Evolutionary conservation across 148 eudicot genomes (phyloP), one percentile per base, ranked within the genome.

Genomic region (Persicaria tinctoria): DNA sequence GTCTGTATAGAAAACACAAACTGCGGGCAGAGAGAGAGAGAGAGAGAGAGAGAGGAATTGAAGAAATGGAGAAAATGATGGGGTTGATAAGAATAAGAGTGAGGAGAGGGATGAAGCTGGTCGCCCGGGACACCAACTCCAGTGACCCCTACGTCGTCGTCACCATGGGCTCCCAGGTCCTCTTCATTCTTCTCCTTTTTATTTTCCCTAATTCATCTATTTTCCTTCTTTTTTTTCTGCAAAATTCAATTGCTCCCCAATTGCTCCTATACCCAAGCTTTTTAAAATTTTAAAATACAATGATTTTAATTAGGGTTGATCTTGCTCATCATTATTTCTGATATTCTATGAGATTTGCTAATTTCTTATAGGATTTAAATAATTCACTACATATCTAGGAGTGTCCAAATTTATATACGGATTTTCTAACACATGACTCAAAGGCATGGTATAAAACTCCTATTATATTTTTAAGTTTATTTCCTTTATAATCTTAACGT

Each of bases 141-240:
- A 88, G 91, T 56, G 89, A 88, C 80, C 91, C 91, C 27, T 85
- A 81, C 45, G 79, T 81, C 63, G 80, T 81, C 50, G 74, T 81
- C 74, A 51, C 78, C 48, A 59, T 72, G 69, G 88, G 78, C 18
- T 50, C 74, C 3, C 86, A 85, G 86, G 88, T 76, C 47, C 8
- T 57, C 62, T 17, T n/a, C 62, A 16, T 17, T 16, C n/a, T 20
- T 18, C 38, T 60, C 8, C 41, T 5, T 41, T 4, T 51, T 10
- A 0, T 12, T 53, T 53, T 3, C 0, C 5, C 53, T 8, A 50
- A 50, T 8, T 50, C 53, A 0, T 50, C 53, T 50, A 3, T 50
- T 8, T 8, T 12, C 9, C 14, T 66, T 41, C 12, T 10, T 9
- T 62, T 32, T 27, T 6, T 6, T 4, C 32, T 63, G 38, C 12